These are phyloP conservation scores for Thielaviopsis punctulata DNA, from an alignment of 2,329 filamentous ascomycete genomes.

Conservation along the genomic window DNA sequence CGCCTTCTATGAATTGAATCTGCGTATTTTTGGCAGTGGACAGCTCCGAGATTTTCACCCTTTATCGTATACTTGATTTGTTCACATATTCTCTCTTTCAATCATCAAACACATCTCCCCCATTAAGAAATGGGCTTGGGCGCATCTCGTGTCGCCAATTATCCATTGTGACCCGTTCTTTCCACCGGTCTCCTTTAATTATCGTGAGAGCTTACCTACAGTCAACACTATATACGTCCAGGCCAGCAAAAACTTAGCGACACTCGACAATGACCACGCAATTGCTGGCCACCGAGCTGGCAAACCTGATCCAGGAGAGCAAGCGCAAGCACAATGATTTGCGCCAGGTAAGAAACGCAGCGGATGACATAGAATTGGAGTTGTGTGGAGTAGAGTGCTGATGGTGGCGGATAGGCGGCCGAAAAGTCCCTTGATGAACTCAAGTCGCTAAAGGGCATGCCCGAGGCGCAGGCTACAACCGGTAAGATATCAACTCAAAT, in stretches of 20 bases:
- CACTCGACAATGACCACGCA: slow-evolving; percentile 58
- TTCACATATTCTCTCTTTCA: neutral
- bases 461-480: slow-evolving; percentile 58
- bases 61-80: neutral
- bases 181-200: neutral
- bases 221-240: too few relatives aligned
- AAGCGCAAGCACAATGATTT: slow-evolving; percentile 88
- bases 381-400: neutral
- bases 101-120: neutral
- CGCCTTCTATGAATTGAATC: neutral
- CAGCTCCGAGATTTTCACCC: neutral
- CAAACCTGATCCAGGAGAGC: slow-evolving; percentile 84
- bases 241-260: neutral
- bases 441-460: slow-evolving; percentile 54
- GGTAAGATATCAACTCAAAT: slow-evolving; percentile 28
- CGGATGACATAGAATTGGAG: neutral
- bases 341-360: slow-evolving; percentile 47
- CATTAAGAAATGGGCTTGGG: neutral
- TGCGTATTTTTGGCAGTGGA: neutral
- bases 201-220: too few relatives aligned
- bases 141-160: neutral
- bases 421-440: slow-evolving; percentile 88
- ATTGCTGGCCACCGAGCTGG: slow-evolving; percentile 73
- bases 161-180: neutral
- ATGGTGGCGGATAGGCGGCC: slow-evolving; percentile 43